Evolutionary conservation across 768 basidiomycete genomes (phyloP).

Genomic region (Suillus brevipes): DNA sequence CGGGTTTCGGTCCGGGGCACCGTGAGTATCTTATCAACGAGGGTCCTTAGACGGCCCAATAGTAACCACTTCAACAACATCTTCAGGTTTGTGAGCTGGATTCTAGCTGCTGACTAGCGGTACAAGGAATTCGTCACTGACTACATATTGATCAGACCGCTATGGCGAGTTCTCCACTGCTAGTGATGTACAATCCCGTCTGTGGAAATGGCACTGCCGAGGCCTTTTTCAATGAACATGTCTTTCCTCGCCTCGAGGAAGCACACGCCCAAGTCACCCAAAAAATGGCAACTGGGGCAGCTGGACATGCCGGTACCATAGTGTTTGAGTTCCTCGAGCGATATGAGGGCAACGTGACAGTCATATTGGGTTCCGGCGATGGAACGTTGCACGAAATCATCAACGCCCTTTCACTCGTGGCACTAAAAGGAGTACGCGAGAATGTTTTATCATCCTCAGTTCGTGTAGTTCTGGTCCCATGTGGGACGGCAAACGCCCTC

Average conservation of each 20-base stretch:
- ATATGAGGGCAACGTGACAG: constrained; percentile 35
- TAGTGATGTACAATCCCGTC: constrained; percentile 76
- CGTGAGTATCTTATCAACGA: background rate
- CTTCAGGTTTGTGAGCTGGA: background rate
- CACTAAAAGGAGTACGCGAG: constrained; percentile 21
- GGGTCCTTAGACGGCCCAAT: background rate
- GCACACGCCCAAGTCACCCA: constrained; percentile 33
- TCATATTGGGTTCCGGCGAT: constrained; percentile 82
- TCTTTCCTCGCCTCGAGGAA: constrained; percentile 59
- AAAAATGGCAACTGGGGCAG: constrained; percentile 50
- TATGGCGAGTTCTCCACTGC: constrained; percentile 42
- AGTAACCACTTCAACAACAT: background rate
- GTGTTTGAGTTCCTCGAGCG: constrained; percentile 42
- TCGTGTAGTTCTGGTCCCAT: constrained; percentile 59
- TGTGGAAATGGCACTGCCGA: constrained; percentile 61
- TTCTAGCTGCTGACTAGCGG: background rate
- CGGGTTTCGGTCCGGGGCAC: background rate
- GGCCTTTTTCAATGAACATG: constrained; percentile 55
- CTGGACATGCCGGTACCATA: constrained; percentile 55
- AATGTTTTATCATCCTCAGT: constrained; percentile 26
- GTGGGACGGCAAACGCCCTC: constrained; percentile 93
- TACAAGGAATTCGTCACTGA: background rate
- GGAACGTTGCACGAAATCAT: constrained; percentile 91
- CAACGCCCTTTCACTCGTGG: constrained; percentile 48
- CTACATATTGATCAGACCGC: background rate